Percentiles rank a stretch among this genome's conserved stretches.
These are phyloP conservation scores for Cyclocybe aegerita DNA, from an alignment of 768 basidiomycete genomes.

Conservation along the genomic window DNA sequence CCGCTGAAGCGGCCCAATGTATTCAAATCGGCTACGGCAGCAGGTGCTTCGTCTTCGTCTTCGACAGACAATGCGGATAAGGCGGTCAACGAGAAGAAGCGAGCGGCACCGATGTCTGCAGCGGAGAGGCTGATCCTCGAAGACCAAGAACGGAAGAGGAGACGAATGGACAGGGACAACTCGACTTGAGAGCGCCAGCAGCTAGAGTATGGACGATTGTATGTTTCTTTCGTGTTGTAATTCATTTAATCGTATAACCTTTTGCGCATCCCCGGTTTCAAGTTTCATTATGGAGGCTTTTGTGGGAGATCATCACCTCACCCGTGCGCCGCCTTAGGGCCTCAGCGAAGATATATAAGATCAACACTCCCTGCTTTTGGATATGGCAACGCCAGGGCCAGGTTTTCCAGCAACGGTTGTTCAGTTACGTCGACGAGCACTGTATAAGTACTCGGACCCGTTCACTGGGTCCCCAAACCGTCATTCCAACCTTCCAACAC, in stretches of 20 bases:
- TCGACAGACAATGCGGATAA: slow-evolving; percentile 27
- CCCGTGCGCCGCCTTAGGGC: too few species aligned
- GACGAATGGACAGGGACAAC: slow-evolving; percentile 64
- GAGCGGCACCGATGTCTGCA: slow-evolving; percentile 68
- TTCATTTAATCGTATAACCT: slow-evolving; percentile 13
- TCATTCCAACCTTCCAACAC: too few species aligned
- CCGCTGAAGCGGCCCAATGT: slow-evolving; percentile 75
- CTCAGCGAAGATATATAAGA: too few species aligned
- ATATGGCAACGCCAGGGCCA: too few species aligned
- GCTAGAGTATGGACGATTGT: slow-evolving; percentile 8
- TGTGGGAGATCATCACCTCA: not conserved
- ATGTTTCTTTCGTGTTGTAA: slow-evolving; percentile 20
- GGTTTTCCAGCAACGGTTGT: too few species aligned
- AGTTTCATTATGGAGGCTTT: not conserved
- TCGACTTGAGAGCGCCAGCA: slow-evolving; percentile 17
- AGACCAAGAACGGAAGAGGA: slow-evolving; percentile 86
- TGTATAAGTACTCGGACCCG: too few species aligned
- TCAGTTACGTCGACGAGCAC: too few species aligned
- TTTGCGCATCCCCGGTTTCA: not conserved
- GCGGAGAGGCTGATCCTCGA: slow-evolving; percentile 87
- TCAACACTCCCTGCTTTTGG: too few species aligned
- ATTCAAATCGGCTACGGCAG: slow-evolving; percentile 53
- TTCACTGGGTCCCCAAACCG: too few species aligned
- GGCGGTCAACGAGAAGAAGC: slow-evolving; percentile 55
- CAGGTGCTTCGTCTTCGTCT: slow-evolving; percentile 24